Conservation (phyloP, 306 rosid genomes). For the Prunus campanulata region DNA sequence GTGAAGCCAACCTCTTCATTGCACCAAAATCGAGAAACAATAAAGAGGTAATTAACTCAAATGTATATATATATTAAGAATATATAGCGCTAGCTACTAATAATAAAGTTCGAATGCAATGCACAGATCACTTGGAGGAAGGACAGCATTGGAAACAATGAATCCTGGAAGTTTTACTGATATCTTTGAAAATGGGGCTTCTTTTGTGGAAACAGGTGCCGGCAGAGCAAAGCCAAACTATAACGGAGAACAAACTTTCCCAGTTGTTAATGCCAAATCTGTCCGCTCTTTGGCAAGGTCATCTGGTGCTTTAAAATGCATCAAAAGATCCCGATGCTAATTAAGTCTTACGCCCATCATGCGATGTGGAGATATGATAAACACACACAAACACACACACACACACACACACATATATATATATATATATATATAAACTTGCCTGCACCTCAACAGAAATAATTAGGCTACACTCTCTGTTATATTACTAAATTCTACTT, state of each 20-base stretch:
- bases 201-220: slow-evolving; percentile 11
- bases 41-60: slow-evolving; percentile 25
- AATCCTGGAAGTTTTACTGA: slow-evolving; percentile 34
- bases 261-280: slow-evolving; percentile 29
- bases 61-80: background rate
- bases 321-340: slow-evolving; percentile 19
- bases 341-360: background rate
- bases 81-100: too few species aligned
- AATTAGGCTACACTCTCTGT: too few species aligned
- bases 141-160: slow-evolving; percentile 4
- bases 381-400: too few species aligned
- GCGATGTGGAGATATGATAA: too few species aligned
- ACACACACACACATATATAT: too few species aligned
- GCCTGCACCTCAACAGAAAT: too few species aligned
- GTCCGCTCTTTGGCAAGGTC: slow-evolving; percentile 27
- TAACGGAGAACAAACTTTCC: slow-evolving; percentile 20
- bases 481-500: too few species aligned
- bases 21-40: slow-evolving; percentile 29
- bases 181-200: slow-evolving; percentile 38
- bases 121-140: slow-evolving; percentile 32
- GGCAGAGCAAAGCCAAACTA: slow-evolving; percentile 26
- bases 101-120: too few species aligned
- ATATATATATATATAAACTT: too few species aligned
- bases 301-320: slow-evolving; percentile 34
- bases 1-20: slow-evolving; percentile 43